Conservation (phyloP, 495 filamentous ascomycete genomes). For the Chaetomidium leptoderma region DNA sequence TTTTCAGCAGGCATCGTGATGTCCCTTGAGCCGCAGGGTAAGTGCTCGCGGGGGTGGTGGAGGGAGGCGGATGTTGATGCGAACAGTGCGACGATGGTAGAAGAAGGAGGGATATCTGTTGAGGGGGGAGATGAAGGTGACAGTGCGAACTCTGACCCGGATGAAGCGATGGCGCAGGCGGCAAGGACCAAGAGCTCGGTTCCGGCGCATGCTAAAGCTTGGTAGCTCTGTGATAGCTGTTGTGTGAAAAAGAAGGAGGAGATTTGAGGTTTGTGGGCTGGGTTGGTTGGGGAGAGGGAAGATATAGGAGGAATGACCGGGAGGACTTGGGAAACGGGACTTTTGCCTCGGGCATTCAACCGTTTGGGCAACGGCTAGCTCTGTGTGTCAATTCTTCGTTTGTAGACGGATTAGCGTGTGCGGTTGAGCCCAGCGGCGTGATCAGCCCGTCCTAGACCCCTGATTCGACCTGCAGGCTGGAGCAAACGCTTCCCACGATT, state of each 20-base stretch:
- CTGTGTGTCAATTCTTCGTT: not conserved
- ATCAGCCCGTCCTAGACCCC: not conserved
- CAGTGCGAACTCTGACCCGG: not conserved
- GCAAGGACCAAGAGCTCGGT: not conserved
- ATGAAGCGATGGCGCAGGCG: not conserved
- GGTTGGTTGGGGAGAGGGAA: no score
- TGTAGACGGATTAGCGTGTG: not conserved
- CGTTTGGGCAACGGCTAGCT: not conserved
- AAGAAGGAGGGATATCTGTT: not conserved
- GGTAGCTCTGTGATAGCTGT: not conserved
- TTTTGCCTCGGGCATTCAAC: not conserved
- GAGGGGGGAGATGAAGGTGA: not conserved
- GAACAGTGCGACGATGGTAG: not conserved
- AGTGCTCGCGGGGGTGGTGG: not conserved
- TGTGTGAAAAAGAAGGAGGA: not conserved
- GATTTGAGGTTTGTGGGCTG: not conserved
- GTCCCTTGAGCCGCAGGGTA: not conserved
- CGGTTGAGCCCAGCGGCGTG: no score
- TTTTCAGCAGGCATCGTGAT: not conserved
- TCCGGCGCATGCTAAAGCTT: not conserved
- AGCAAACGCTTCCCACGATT: not conserved
- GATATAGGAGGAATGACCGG: no score
- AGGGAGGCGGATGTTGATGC: not conserved
- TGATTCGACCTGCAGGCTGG: not conserved
- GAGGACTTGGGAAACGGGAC: not conserved